phyloP scores from a whole-genome alignment of 1,139 yeast species.

The Yamadazyma atlantica region DNA sequence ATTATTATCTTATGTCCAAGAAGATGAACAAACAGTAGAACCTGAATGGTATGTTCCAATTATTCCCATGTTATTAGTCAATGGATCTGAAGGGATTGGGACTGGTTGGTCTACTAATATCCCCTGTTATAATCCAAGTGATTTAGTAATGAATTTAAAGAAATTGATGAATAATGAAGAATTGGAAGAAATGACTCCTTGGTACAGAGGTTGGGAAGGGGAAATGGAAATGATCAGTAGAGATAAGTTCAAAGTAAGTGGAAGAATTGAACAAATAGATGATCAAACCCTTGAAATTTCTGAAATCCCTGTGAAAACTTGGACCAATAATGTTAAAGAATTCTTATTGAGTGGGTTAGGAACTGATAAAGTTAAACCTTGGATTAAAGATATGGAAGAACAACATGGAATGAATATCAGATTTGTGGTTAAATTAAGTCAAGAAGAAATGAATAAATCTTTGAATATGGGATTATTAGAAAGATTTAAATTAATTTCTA shows the following conservation, averaged over 20 bases:
- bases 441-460: slow-evolving; percentile 83
- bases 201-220: slow-evolving; percentile 98
- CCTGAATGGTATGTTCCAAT: slow-evolving; percentile 96
- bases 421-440: slow-evolving; percentile 71
- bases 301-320: slow-evolving; percentile 87
- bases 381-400: slow-evolving; percentile 96
- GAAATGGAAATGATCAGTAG: slow-evolving; percentile 60
- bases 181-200: slow-evolving; percentile 75
- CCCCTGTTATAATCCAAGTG: slow-evolving; percentile 87
- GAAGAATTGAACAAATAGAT: slow-evolving; percentile 79
- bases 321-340: slow-evolving; percentile 92
- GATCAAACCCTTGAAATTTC: slow-evolving; percentile 82
- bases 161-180: slow-evolving; percentile 74
- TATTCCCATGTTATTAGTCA: slow-evolving; percentile 87
- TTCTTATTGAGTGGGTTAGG: slow-evolving; percentile 77
- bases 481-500: slow-evolving; percentile 73
- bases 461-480: slow-evolving; percentile 73
- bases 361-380: slow-evolving; percentile 65
- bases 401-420: slow-evolving; percentile 83
- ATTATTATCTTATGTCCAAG: slow-evolving; percentile 76
- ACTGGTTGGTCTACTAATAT: slow-evolving; percentile 98
- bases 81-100: slow-evolving; percentile 98
- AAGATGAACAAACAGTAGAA: slow-evolving; percentile 91
- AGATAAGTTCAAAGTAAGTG: slow-evolving; percentile 74
- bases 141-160: slow-evolving; percentile 71